phyloP scores from a whole-genome alignment of 2,329 filamentous ascomycete species.

The Tolypocladium guangdongense region DNA sequence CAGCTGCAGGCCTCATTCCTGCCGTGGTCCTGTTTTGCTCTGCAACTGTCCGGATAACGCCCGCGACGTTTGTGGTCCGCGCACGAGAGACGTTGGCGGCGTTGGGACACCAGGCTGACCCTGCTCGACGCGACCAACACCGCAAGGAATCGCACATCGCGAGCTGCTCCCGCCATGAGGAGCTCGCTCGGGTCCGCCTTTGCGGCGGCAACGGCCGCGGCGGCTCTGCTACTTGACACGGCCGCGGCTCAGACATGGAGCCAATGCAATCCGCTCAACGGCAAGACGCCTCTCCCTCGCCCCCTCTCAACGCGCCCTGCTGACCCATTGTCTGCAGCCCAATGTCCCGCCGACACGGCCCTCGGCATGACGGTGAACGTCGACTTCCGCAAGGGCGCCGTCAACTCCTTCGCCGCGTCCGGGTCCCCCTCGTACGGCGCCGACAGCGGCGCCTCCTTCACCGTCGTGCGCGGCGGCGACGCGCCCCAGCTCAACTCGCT shows the following conservation, averaged over 20 bases:
- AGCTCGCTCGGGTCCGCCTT: not conserved
- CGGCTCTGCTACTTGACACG: conserved; percentile 9
- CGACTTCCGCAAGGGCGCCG: conserved; percentile 70
- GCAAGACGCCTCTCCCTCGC: conserved; percentile 13
- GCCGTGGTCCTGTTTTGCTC: not conserved
- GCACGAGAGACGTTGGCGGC: not conserved
- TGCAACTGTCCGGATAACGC: not conserved
- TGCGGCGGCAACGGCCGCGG: conserved; percentile 1
- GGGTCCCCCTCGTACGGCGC: conserved; percentile 59
- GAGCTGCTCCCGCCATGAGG: not conserved
- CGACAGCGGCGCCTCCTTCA: conserved; percentile 69
- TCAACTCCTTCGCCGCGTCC: conserved; percentile 65
- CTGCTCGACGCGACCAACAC: not conserved
- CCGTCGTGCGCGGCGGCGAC: conserved; percentile 67
- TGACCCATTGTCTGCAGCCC: conserved; percentile 23
- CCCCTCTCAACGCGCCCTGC: not conserved
- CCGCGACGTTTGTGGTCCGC: not conserved
- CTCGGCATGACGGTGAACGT: conserved; percentile 73
- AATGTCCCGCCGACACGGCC: conserved; percentile 66
- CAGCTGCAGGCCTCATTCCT: not conserved
- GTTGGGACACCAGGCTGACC: no score
- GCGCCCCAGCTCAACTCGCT: conserved; percentile 77
- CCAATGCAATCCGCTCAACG: conserved; percentile 11
- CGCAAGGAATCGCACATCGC: not conserved
- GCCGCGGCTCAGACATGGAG: conserved; percentile 29